Base-by-base conservation (phyloP, 2,329 filamentous ascomycete species). In the Colletotrichum eleusines region DNA sequence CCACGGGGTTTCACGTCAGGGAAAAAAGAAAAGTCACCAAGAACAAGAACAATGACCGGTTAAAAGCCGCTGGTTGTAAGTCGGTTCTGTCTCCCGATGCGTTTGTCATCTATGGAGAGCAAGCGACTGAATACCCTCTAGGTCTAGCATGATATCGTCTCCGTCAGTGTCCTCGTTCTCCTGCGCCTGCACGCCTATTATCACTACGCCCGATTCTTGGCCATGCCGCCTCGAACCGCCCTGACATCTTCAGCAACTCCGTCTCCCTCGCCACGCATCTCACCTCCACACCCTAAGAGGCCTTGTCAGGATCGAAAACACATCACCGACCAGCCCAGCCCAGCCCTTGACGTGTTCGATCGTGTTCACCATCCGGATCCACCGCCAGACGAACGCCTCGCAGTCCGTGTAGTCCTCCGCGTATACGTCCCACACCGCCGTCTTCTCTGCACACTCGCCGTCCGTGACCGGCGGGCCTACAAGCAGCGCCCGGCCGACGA, bases 361-460 rank as follows among this genome's bases (percentile, higher is more conserved):
- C 38, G 82, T 76, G 75, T 91, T 89, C 73, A 92, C 57, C 69
- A 90, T 73, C 50, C 80, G 79, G 1, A 92, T 77, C 65, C 89
- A 83, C 48, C 87, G 84, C 69, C 83, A 80, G 31, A 84, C 82
- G 75, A 91, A 91, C 2, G 82, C 77, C 75, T 92, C 90, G 20
- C 83, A 82, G 71, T 87, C 82, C 68, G 85, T 81, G 74, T 85
- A 89, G 74, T 91, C 89, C 73, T 89, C 81, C 0, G 84, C 88
- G 76, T 89, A 90, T 54, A 85, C 81, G 76, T 92, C 90, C 86
- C 89, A 91, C 1, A 89, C 78, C 0, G 85, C 86, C 42, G 80
- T 80, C 64, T 76, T 74, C 5, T 76, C 58, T 20, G 44, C 54
- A 12, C 55, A 66, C 63, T 57, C 66, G 7, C 20, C 65, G 5